Evolutionary conservation across 1,284 basidiomycete species (phyloP).

Genomic region (Ustilago xerochloae): DNA sequence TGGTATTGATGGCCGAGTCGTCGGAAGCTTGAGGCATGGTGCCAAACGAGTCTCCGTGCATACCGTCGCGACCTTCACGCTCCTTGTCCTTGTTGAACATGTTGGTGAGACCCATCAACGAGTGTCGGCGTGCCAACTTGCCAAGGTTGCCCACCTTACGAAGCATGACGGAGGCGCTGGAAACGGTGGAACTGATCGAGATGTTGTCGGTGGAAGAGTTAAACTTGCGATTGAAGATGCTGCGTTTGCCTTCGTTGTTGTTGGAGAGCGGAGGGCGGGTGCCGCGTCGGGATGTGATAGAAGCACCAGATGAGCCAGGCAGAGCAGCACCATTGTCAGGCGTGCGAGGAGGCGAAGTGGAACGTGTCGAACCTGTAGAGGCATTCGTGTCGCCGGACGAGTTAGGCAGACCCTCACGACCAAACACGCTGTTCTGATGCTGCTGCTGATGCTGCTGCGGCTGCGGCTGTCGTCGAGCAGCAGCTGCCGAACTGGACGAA

Average conservation of each 20-base stretch:
- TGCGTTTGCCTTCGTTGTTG: conserved; percentile 69
- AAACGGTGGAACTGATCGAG: conserved; percentile 94
- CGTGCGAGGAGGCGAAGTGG: conserved; percentile 58
- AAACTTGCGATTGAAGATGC: conserved; percentile 85
- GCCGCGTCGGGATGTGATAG: conserved; percentile 59
- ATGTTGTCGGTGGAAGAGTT: conserved; percentile 98
- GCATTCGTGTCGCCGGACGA: conserved; percentile 57
- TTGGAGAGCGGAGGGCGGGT: conserved; percentile 55
- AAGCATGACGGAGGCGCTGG: conserved; percentile 95
- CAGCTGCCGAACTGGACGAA: conserved; percentile 1
- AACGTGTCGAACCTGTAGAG: conserved; percentile 60
- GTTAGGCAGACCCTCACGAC: conserved; percentile 41
- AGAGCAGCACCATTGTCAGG: conserved; percentile 55
- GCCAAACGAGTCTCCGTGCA: conserved; percentile 73
- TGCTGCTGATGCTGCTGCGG: too few species aligned
- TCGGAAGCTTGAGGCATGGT: conserved; percentile 68
- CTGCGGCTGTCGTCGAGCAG: conserved; percentile 16
- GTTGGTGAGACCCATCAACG: conserved; percentile 89
- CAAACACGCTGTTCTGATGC: conserved; percentile 19
- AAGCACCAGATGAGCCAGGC: conserved; percentile 56
- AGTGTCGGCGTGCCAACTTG: conserved; percentile 88
- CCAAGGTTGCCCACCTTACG: conserved; percentile 94
- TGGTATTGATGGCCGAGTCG: conserved; percentile 65
- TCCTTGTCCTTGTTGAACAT: conserved; percentile 77
- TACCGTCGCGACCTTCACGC: conserved; percentile 72